Conservation (phyloP, 495 filamentous ascomycete genomes). For the Annulohypoxylon stygium region DNA sequence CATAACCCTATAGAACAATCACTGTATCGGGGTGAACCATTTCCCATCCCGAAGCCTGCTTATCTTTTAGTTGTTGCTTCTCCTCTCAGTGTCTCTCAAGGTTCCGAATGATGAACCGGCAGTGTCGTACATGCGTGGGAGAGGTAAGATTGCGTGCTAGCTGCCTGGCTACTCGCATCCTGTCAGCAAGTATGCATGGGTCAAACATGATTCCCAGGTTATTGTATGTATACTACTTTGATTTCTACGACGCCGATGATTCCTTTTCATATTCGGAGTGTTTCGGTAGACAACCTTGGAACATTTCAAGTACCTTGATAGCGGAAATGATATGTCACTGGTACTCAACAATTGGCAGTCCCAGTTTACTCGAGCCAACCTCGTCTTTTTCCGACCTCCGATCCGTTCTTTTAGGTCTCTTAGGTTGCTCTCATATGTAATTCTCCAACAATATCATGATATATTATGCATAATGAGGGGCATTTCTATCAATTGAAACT, state of each 20-base stretch:
- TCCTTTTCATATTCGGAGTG: slow-evolving; percentile 2
- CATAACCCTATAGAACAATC: slow-evolving; percentile 19
- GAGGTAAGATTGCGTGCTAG: slow-evolving; percentile 31
- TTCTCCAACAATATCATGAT: neutral
- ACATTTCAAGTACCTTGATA: neutral
- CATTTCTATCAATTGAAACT: slow-evolving; percentile 34
- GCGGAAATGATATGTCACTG: neutral
- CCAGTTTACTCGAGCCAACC: slow-evolving; percentile 8
- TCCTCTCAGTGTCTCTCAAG: neutral
- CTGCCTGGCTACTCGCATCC: slow-evolving; percentile 17
- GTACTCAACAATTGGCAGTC: slow-evolving; percentile 8
- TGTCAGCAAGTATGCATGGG: slow-evolving; percentile 29
- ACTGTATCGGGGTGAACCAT: slow-evolving; percentile 29
- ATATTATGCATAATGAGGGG: slow-evolving; percentile 33
- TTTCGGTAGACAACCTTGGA: neutral
- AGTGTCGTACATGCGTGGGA: slow-evolving; percentile 19
- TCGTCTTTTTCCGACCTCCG: slow-evolving; percentile 32
- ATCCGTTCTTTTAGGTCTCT: slow-evolving; percentile 5
- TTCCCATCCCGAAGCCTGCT: slow-evolving; percentile 1
- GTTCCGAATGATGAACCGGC: slow-evolving; percentile 19
- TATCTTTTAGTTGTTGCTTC: slow-evolving; percentile 8
- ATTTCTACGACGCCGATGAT: slow-evolving; percentile 4
- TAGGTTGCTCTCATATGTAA: neutral
- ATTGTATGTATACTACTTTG: slow-evolving; percentile 1
- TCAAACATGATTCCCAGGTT: slow-evolving; percentile 20